Base-by-base conservation (phyloP, 441 rosid species). In the Bocquillonia castaneifolia region DNA sequence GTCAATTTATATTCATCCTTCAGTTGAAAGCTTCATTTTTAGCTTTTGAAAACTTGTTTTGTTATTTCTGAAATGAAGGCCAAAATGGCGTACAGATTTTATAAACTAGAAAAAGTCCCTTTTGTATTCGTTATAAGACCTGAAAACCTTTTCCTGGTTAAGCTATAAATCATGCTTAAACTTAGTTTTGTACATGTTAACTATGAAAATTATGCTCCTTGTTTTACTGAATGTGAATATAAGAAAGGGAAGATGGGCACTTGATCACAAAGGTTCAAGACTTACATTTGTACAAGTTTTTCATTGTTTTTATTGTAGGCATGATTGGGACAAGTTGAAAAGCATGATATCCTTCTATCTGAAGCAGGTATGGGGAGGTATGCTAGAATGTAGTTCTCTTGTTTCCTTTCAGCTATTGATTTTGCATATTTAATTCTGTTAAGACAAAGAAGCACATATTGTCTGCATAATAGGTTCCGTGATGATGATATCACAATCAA, bases 321-420 rank as follows among this genome's bases (percentile, higher is more conserved):
- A 81, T 73, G 89, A 85, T 64, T 93, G 98, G 98, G 89, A 81
- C 57, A 84, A 85, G 69, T 73, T 91, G 83, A 91, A 84, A 84
- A 80, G 75, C 80, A 69, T 79, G 79, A 77, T 93, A 42, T 93
- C 93, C 59, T 89, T 73, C 79, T 81, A 84, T 82, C 77, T 93
- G 86, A 93, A 91, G 90, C 93, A 88, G 98, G 98, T 93, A 90
- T 74, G 91, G 86, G 78, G 87, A 83, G 85, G 93, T 86, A 88
- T 72, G 91, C 80, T 74, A 57, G 74, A 67, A 12, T 71, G 54
- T 70, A 15, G 68, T 59, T 74, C 72, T 71, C 45, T 31, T 13
- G 25, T 53, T 59, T 26, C 25, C 74, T 75, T 26, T 14, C 37
- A 60, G 42, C 48, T 12, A 29, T 50, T 31, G 31, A 10, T 29